Evolutionary conservation across 2,329 filamentous ascomycete genomes (phyloP).

Genomic region (Colletotrichum destructivum): DNA sequence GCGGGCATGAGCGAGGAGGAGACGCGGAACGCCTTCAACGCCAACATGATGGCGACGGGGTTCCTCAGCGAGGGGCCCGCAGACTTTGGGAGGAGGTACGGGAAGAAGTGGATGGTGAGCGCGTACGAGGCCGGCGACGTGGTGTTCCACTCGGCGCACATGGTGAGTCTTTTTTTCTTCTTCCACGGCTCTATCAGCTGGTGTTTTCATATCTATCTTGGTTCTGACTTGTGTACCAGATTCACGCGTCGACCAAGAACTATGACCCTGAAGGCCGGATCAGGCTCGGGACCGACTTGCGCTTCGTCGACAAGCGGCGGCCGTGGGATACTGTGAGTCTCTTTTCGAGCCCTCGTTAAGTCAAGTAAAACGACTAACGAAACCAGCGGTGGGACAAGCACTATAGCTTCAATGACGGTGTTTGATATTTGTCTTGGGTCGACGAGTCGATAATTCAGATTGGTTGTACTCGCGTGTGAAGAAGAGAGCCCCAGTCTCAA

Average conservation of each 20-base stretch:
- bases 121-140: conserved; percentile 59
- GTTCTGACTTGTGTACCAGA: neutral
- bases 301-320: conserved; percentile 66
- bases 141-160: conserved; percentile 56
- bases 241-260: conserved; percentile 71
- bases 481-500: neutral
- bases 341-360: fast-evolving
- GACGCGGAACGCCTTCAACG: conserved; percentile 66
- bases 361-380: neutral
- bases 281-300: conserved; percentile 68
- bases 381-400: conserved; percentile 27
- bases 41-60: conserved; percentile 71
- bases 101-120: conserved; percentile 53
- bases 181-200: too few relatives aligned
- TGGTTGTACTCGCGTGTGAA: neutral
- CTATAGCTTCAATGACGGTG: conserved; percentile 29
- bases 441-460: neutral
- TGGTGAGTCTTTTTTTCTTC: conserved; percentile 39
- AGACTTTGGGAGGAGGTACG: conserved; percentile 50
- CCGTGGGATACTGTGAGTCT: conserved; percentile 62
- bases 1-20: conserved; percentile 68
- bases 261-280: conserved; percentile 66
- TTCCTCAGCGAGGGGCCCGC: conserved; percentile 58
- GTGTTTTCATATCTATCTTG: neutral
- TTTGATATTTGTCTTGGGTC: conserved; percentile 3